Percentiles rank a stretch among this genome's conserved stretches.
These are phyloP conservation scores for Cylindrodendrum hubeiense DNA, from an alignment of 2,329 filamentous ascomycete species.

Conservation along the genomic window DNA sequence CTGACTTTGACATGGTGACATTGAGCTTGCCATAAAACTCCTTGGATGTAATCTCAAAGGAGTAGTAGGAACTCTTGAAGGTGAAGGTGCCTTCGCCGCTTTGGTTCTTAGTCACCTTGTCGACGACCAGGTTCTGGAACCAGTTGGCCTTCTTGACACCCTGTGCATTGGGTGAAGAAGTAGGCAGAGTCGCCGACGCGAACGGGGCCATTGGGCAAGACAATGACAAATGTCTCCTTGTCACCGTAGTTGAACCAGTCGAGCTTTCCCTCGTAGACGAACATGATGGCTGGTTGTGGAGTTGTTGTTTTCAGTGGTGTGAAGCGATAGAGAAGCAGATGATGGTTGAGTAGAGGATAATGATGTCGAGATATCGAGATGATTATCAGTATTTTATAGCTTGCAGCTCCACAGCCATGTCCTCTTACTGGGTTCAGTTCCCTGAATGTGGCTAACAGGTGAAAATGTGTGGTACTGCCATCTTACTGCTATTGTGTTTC, in stretches of 20 bases:
- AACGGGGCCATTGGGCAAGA: constrained; percentile 32
- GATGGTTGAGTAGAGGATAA: no score
- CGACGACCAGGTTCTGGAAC: constrained; percentile 28
- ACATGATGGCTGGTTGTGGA: constrained; percentile 27
- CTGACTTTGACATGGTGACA: constrained; percentile 28
- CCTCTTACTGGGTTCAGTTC: no score
- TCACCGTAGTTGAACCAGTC: constrained; percentile 31
- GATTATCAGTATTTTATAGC: no score
- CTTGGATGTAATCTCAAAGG: constrained; percentile 26
- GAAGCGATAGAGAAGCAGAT: background rate
- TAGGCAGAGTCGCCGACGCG: constrained; percentile 37
- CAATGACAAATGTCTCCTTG: constrained; percentile 34
- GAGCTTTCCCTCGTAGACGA: constrained; percentile 37
- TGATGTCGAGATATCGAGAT: no score
- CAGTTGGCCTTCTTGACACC: constrained; percentile 33
- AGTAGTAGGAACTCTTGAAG: constrained; percentile 23
- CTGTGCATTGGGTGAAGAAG: constrained; percentile 38
- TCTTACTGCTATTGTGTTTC: background rate
- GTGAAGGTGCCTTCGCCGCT: constrained; percentile 16
- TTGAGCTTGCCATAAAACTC: constrained; percentile 26
- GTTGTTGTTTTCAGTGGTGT: background rate
- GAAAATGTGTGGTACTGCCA: no score
- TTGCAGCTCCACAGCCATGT: no score
- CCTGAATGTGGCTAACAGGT: background rate
- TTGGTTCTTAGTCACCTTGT: constrained; percentile 11